phyloP scores from a whole-genome alignment of 1,284 basidiomycete genomes.

The Coriolopsis trogii region DNA sequence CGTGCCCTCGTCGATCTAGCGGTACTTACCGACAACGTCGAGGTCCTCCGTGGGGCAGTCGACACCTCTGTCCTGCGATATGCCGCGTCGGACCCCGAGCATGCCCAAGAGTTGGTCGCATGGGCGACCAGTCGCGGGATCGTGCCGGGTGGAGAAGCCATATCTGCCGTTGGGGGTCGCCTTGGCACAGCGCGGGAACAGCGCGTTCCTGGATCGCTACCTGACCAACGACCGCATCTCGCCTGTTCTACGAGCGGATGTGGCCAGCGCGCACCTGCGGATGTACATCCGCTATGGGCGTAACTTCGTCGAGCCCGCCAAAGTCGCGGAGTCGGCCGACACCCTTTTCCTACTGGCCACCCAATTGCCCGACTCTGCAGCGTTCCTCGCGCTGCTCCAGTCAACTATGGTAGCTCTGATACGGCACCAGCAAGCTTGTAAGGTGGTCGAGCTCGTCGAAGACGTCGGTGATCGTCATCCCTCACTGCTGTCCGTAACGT shows the following conservation, averaged over 20 bases:
- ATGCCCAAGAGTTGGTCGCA: constrained; percentile 18
- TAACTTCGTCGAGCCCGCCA: constrained; percentile 9
- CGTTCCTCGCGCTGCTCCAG: neutral
- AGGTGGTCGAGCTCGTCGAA: constrained; percentile 8
- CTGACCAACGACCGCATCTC: constrained; percentile 12
- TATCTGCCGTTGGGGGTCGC: constrained; percentile 13
- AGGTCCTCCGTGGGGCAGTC: constrained; percentile 12
- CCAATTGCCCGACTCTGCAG: neutral
- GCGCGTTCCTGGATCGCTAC: constrained; percentile 17
- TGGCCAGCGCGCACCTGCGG: constrained; percentile 10
- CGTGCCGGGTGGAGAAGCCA: constrained; percentile 2
- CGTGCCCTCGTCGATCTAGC: constrained; percentile 20
- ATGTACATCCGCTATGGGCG: constrained; percentile 13
- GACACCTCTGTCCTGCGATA: constrained; percentile 14
- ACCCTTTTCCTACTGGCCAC: neutral
- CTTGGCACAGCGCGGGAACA: constrained; percentile 15
- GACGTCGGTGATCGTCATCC: constrained; percentile 1
- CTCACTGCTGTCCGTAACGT: constrained; percentile 1
- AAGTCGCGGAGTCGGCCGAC: neutral
- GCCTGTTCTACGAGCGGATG: constrained; percentile 12
- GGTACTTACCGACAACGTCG: constrained; percentile 9
- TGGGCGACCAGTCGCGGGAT: constrained; percentile 16
- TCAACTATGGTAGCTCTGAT: constrained; percentile 10
- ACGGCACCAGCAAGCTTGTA: constrained; percentile 8
- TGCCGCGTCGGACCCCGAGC: constrained; percentile 10